Conservation (phyloP, 1,284 basidiomycete genomes). For the Tilletia horrida region DNA sequence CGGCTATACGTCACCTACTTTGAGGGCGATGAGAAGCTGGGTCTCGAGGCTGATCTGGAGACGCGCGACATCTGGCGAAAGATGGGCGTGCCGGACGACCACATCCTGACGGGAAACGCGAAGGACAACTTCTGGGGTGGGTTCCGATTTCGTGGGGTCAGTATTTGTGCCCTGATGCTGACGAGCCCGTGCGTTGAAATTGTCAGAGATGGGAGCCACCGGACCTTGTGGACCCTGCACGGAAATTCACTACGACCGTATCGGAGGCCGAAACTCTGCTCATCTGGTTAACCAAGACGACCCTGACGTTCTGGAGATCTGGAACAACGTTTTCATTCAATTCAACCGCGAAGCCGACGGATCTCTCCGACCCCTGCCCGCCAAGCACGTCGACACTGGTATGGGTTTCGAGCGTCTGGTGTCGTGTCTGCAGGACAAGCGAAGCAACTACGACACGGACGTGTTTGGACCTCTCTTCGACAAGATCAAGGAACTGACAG, state of each 20-base stretch:
- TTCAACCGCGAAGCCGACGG: constrained; percentile 92
- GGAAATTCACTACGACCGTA: constrained; percentile 94
- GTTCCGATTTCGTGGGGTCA: too few species aligned
- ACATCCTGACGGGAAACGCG: constrained; percentile 87
- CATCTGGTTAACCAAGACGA: constrained; percentile 91
- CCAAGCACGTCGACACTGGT: constrained; percentile 95
- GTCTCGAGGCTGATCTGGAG: constrained; percentile 84
- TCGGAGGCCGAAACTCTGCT: constrained; percentile 87
- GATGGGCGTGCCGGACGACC: constrained; percentile 80
- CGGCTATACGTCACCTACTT: constrained; percentile 97
- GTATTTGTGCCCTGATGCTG: background rate
- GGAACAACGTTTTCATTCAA: constrained; percentile 99
- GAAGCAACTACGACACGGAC: constrained; percentile 97
- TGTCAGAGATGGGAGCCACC: constrained; percentile 90
- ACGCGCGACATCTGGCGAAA: constrained; percentile 77
- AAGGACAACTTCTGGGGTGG: constrained; percentile 99
- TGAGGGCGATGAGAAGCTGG: constrained; percentile 81
- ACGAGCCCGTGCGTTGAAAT: constrained; percentile 19
- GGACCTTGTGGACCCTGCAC: constrained; percentile 97
- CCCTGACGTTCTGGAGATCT: constrained; percentile 93
- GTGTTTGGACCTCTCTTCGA: constrained; percentile 85
- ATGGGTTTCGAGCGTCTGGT: constrained; percentile 99
- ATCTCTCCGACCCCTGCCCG: constrained; percentile 74
- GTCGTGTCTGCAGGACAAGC: constrained; percentile 82
- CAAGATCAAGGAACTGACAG: constrained; percentile 83